phyloP scores from a whole-genome alignment of 352 stramenopile species.

The Phytophthora pinifolia region DNA sequence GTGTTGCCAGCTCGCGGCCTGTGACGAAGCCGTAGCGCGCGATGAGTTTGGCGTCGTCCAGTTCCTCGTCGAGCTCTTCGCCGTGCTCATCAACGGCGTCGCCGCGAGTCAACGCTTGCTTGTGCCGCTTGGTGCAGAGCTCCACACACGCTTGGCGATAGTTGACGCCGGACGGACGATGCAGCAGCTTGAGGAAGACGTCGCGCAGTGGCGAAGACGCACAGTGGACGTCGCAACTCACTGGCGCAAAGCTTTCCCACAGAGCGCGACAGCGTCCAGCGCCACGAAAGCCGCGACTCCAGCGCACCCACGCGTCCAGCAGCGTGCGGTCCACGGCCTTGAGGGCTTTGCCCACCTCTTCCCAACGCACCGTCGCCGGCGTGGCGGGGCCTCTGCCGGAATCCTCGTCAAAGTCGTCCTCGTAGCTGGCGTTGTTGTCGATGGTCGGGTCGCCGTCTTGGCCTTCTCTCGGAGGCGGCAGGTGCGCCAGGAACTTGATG shows the following conservation, averaged over 20 bases:
- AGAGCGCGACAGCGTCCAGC: conserved; percentile 60
- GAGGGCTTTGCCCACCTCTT: conserved; percentile 85
- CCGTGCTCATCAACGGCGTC: conserved; percentile 56
- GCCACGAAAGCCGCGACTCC: conserved; percentile 67
- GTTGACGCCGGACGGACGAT: conserved; percentile 80
- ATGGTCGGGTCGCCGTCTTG: conserved; percentile 18
- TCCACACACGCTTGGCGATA: conserved; percentile 81
- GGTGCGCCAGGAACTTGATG: conserved; percentile 65
- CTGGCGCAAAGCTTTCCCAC: conserved; percentile 86
- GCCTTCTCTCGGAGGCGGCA: conserved; percentile 48
- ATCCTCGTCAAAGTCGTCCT: conserved; percentile 39
- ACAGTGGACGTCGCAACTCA: conserved; percentile 89
- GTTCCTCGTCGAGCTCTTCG: conserved; percentile 60
- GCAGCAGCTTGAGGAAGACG: conserved; percentile 91
- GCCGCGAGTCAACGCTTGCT: conserved; percentile 48
- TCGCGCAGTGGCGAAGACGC: conserved; percentile 85
- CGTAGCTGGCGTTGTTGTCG: conserved; percentile 28
- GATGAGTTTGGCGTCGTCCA: conserved; percentile 68
- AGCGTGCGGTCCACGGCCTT: conserved; percentile 88
- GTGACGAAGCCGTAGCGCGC: conserved; percentile 51
- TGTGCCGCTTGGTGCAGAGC: conserved; percentile 62
- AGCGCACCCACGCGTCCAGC: conserved; percentile 82
- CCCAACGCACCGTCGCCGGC: conserved; percentile 50
- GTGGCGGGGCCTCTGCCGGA: conserved; percentile 22
- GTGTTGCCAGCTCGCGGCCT: conserved; percentile 48